phyloP scores from a whole-genome alignment of 257 asterid genomes.

The Fraxinus quadrangulata region DNA sequence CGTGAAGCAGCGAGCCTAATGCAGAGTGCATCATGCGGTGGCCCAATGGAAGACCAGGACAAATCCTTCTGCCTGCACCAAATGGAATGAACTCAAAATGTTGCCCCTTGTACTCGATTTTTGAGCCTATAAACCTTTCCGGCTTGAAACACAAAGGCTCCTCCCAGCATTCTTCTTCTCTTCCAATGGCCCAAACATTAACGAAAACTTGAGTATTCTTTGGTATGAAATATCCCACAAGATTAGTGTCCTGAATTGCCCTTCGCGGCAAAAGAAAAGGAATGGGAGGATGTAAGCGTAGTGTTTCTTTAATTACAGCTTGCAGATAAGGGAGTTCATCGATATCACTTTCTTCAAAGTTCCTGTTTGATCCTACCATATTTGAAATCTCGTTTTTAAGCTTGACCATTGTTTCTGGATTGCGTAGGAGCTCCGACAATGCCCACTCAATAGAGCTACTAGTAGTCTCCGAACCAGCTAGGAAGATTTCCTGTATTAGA shows the following conservation, averaged over 20 bases:
- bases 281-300: constrained; percentile 51
- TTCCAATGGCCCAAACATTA: constrained; percentile 56
- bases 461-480: constrained; percentile 52
- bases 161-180: constrained; percentile 53
- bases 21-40: constrained; percentile 57
- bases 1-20: constrained; percentile 53
- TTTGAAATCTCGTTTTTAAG: constrained; percentile 39
- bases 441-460: constrained; percentile 53
- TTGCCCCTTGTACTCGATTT: constrained; percentile 51
- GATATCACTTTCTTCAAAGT: constrained; percentile 41
- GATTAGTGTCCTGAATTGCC: constrained; percentile 32
- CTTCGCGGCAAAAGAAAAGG: constrained; percentile 49
- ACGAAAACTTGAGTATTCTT: constrained; percentile 45
- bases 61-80: constrained; percentile 63
- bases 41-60: constrained; percentile 54
- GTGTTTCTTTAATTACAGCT: constrained; percentile 54
- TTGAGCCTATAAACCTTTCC: constrained; percentile 46
- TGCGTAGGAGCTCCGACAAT: constrained; percentile 46
- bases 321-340: constrained; percentile 42
- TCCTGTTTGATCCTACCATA: constrained; percentile 34
- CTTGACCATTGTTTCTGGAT: constrained; percentile 33
- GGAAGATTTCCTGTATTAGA: constrained; percentile 38
- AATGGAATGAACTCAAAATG: constrained; percentile 55
- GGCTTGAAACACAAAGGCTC: constrained; percentile 47
- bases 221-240: constrained; percentile 47